Percentiles rank a stretch among this genome's conserved stretches.
These are phyloP conservation scores for Emergomyces pasteurianus DNA, from an alignment of 2,329 filamentous ascomycete species.

Conservation along the genomic window DNA sequence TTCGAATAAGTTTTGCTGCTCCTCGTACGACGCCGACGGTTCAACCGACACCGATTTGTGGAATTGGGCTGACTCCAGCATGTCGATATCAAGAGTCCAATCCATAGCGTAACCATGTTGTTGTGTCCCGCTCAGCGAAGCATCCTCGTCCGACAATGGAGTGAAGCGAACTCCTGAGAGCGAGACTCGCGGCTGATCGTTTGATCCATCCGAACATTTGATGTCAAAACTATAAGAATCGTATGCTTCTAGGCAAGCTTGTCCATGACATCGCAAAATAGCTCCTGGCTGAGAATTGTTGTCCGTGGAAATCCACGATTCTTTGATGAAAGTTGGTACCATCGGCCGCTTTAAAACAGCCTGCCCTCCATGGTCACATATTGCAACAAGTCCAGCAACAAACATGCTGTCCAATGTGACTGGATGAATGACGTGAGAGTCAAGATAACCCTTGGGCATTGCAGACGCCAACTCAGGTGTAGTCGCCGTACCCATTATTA, in stretches of 20 bases:
- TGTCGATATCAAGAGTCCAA: conserved; percentile 18
- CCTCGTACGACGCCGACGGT: neutral
- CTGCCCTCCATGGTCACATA: conserved; percentile 15
- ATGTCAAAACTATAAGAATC: conserved; percentile 13
- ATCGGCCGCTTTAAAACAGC: conserved; percentile 14
- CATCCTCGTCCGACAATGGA: conserved; percentile 16
- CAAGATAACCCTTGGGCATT: conserved; percentile 24
- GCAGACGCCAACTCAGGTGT: conserved; percentile 18
- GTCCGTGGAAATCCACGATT: conserved; percentile 22
- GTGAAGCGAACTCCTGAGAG: conserved; percentile 20
- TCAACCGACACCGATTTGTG: conserved; percentile 1
- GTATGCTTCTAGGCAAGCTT: conserved; percentile 11
- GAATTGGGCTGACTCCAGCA: conserved; percentile 1
- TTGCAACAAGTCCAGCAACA: conserved; percentile 17
- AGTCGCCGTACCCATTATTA: conserved; percentile 15
- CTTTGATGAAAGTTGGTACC: conserved; percentile 21
- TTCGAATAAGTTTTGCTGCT: conserved; percentile 13
- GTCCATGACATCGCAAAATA: conserved; percentile 17
- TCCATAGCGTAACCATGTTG: conserved; percentile 17
- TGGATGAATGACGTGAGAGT: conserved; percentile 26
- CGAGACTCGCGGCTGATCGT: conserved; percentile 8
- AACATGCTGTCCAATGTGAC: conserved; percentile 26
- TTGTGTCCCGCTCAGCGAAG: conserved; percentile 7
- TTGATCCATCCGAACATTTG: conserved; percentile 10
- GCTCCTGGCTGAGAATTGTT: conserved; percentile 12